Conservation (phyloP, 805 yeast species). For the Cyberlindnera bimundalis region DNA sequence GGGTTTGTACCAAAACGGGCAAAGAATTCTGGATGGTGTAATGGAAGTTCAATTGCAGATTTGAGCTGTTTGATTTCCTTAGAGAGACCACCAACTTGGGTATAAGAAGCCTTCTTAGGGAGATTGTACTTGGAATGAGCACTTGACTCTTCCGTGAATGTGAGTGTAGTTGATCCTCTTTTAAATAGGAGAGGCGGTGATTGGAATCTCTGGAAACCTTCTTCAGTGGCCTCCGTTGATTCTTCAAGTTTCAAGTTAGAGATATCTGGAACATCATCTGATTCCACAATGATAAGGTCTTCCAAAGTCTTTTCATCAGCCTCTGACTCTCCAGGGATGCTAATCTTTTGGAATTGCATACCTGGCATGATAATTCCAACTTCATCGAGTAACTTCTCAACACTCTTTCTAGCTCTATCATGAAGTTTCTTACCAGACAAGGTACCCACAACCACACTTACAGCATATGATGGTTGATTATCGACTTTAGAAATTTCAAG, state of each 20-base stretch:
- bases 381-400: conserved; percentile 46
- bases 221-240: conserved; percentile 12
- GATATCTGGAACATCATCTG: conserved; percentile 38
- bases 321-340: conserved; percentile 16
- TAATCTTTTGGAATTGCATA: conserved; percentile 32
- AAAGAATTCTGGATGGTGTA: conserved; percentile 72
- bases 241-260: conserved; percentile 34
- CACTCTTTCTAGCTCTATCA: conserved; percentile 28
- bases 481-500: conserved; percentile 42
- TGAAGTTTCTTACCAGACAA: conserved; percentile 21
- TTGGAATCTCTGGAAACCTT: conserved; percentile 27
- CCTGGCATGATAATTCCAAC: conserved; percentile 64
- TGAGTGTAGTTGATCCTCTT: conserved; percentile 31
- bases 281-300: conserved; percentile 23
- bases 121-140: conserved; percentile 39
- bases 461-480: conserved; percentile 48
- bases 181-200: conserved; percentile 49
- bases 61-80: conserved; percentile 59
- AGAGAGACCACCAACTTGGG: conserved; percentile 73
- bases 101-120: conserved; percentile 44
- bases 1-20: conserved; percentile 86
- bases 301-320: conserved; percentile 19
- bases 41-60: conserved; percentile 73
- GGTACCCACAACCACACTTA: conserved; percentile 34
- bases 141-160: conserved; percentile 23